Percentiles rank a stretch among this genome's conserved stretches.
Evolutionary conservation across 345 rosid genomes (phyloP).

Genomic region (Viola odorata): DNA sequence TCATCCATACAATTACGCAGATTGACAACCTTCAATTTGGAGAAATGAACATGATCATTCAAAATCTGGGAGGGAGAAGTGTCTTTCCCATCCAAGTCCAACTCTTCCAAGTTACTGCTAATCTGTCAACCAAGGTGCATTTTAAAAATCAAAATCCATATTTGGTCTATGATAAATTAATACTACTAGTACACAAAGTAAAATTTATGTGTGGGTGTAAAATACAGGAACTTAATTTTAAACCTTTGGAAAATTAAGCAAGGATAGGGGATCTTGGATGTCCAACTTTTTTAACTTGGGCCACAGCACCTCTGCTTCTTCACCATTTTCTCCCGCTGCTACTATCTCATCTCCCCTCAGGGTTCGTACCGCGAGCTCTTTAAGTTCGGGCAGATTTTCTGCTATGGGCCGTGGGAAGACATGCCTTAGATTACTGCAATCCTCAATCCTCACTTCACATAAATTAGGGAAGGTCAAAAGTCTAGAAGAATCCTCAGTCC

Average conservation of each 20-base stretch:
- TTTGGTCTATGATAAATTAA: neutral
- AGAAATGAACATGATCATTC: neutral
- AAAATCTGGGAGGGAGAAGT: neutral
- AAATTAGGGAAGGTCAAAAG: constrained; percentile 11
- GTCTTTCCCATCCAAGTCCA: neutral
- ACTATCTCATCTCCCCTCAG: constrained; percentile 20
- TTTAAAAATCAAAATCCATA: too few species aligned
- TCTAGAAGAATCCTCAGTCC: constrained; percentile 12
- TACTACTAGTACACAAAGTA: neutral
- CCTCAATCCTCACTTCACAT: accelerated
- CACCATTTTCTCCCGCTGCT: neutral
- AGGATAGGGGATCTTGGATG: too few species aligned
- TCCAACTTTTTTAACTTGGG: neutral
- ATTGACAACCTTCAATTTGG: neutral
- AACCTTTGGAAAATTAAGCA: neutral
- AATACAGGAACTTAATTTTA: too few species aligned
- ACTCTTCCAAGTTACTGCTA: neutral
- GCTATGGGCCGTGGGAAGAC: constrained; percentile 16
- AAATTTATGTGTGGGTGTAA: too few species aligned
- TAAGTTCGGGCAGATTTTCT: constrained; percentile 2
- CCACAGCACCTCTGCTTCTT: neutral
- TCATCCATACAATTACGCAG: neutral
- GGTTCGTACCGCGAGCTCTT: constrained; percentile 1
- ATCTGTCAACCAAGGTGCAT: neutral
- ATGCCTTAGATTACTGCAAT: constrained; percentile 1